Conservation (phyloP, 2,329 filamentous ascomycete species). For the Xylaria sp. region DNA sequence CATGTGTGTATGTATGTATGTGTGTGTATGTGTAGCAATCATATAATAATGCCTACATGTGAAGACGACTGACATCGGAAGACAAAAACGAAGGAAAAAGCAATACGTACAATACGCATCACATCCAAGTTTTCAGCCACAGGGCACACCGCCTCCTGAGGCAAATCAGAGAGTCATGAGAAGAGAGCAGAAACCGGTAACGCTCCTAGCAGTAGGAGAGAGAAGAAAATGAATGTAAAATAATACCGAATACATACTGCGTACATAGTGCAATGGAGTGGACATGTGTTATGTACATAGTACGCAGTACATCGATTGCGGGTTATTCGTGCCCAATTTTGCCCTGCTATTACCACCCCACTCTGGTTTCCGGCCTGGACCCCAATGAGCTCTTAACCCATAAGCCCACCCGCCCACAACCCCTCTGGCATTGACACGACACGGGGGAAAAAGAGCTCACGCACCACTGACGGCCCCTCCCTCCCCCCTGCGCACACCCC, state of each 20-base stretch:
- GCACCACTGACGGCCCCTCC: conserved; percentile 24
- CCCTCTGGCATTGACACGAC: conserved; percentile 27
- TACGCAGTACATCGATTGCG: conserved; percentile 2
- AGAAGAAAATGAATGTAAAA: not conserved
- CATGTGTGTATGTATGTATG: too few relatives aligned
- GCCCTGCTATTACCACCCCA: conserved; percentile 15
- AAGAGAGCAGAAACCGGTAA: not conserved
- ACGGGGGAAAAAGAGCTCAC: conserved; percentile 23
- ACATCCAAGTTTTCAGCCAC: not conserved
- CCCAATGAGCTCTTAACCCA: conserved; percentile 21
- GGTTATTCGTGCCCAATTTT: conserved; percentile 21
- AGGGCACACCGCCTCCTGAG: not conserved
- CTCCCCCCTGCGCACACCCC: conserved; percentile 16
- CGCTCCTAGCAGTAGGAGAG: not conserved
- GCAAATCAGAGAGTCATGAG: not conserved
- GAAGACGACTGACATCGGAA: not conserved
- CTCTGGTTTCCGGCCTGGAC: conserved; percentile 5
- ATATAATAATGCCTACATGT: not conserved
- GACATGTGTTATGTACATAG: conserved; percentile 20
- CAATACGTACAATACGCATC: not conserved
- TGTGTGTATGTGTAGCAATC: not conserved
- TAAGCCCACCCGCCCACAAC: conserved; percentile 20
- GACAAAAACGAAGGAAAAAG: not conserved
- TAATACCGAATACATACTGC: not conserved
- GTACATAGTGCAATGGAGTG: too few relatives aligned